Base-by-base conservation (phyloP, 2,329 filamentous ascomycete genomes). In the Pseudocercospora fuligena region DNA sequence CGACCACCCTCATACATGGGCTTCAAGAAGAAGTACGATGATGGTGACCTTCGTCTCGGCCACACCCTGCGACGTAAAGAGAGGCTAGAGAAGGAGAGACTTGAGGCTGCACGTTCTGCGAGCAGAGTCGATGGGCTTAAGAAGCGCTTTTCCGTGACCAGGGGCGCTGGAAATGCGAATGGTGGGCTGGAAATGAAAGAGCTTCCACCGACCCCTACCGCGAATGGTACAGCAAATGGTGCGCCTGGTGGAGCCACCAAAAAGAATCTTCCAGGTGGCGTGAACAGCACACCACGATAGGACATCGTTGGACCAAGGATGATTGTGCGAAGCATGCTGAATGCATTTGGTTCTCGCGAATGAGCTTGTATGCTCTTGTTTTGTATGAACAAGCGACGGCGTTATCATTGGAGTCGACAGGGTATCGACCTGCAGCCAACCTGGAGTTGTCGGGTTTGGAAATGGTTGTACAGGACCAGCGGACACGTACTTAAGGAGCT, bases 11-110 rank as follows among this genome's bases (percentile, higher is more conserved):
- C 92, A 0, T 98, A 97, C 78, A 88, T 97, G 76, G 87, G 88
- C 68, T 97, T 98, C 84, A 97, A 97, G 82, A 82, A 82, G 51
- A 82, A 83, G 62, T 94, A 95, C 73, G 82, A 88, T 69, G 85
- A 89, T 68, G 95, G 95, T 6, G 95, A 98, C 78, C 92, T 97
- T 80, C 88, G 95, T 27, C 88, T 97, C 67, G 92, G 90, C 7
- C 80, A 82, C 62, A 70, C 65, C 8, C 61, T 60, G 51, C 68
- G 59, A 7, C 47, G 36, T 16, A 63, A 65, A 19, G 61, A 69
- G n/a, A 29, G 70, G 19, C 59, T 51, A 7, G 58, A 63, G 12
- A 54, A 66, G 14, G 70, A 59, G 25, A 66, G 60, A 43, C n/a
- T 64, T 14, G 65, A 67, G 14, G 65, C 65, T 31, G 65, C 57